Conservation (phyloP, 2,329 filamentous ascomycete genomes). For the Trichoderma sp. region DNA sequence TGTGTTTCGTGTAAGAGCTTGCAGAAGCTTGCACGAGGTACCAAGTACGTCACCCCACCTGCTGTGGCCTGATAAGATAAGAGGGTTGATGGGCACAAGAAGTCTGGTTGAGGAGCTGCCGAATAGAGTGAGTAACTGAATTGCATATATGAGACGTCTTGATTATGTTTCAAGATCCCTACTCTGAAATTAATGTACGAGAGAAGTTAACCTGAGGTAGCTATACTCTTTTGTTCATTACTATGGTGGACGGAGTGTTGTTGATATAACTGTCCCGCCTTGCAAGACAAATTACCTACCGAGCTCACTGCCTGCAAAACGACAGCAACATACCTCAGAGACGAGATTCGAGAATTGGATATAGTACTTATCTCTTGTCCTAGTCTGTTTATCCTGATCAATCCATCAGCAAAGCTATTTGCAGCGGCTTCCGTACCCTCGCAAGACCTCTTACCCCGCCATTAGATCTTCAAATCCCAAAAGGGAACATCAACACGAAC, state of each 20-base stretch:
- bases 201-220: neutral
- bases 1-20: neutral
- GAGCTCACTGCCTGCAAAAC: neutral
- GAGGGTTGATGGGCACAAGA: neutral
- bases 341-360: neutral
- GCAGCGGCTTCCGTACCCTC: neutral
- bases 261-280: neutral
- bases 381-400: neutral
- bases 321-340: neutral
- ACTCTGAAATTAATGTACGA: no score
- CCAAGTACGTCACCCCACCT: no score
- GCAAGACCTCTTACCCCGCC: neutral
- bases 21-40: constrained; percentile 12
- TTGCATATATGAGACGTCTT: neutral
- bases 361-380: no score
- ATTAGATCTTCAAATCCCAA: neutral
- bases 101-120: neutral
- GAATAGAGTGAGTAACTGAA: neutral
- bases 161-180: no score
- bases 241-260: neutral
- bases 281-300: neutral
- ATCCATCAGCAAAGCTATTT: neutral
- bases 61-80: constrained; percentile 4
- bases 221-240: neutral
- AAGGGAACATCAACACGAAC: neutral